Conservation (phyloP, 2,329 filamentous ascomycete species). For the Laburnicola sp. region DNA sequence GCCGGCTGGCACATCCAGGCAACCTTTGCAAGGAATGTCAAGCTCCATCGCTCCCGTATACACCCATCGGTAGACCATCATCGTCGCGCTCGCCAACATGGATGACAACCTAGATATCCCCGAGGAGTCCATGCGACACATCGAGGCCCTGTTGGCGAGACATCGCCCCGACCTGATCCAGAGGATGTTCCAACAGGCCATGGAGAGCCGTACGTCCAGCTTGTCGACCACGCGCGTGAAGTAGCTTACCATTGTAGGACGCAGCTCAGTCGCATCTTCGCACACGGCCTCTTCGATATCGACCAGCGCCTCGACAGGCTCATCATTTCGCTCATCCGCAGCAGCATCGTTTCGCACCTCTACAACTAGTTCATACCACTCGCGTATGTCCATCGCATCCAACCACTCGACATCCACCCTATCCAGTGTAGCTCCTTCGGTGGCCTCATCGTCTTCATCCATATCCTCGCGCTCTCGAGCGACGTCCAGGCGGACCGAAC, state of each 20-base stretch:
- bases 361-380: slow-evolving; percentile 37
- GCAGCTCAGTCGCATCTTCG: slow-evolving; percentile 35
- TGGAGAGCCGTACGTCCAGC: slow-evolving; percentile 39
- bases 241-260: slow-evolving; percentile 34
- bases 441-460: slow-evolving; percentile 36
- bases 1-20: slow-evolving; percentile 4
- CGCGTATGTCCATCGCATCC: slow-evolving; percentile 39
- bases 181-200: slow-evolving; percentile 42
- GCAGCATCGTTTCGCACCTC: slow-evolving; percentile 28
- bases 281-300: slow-evolving; percentile 19
- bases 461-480: slow-evolving; percentile 36
- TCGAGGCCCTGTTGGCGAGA: slow-evolving; percentile 41
- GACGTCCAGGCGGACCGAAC: slow-evolving; percentile 30
- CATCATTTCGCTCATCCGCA: slow-evolving; percentile 38
- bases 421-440: slow-evolving; percentile 35
- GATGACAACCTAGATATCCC: slow-evolving; percentile 42
- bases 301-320: slow-evolving; percentile 18
- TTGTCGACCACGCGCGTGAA: neutral
- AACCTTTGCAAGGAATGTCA: slow-evolving; percentile 18
- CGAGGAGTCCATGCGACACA: slow-evolving; percentile 44
- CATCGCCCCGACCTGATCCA: slow-evolving; percentile 44
- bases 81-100: slow-evolving; percentile 26
- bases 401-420: slow-evolving; percentile 36
- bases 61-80: slow-evolving; percentile 13
- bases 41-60: slow-evolving; percentile 10